Conservation (phyloP, 495 filamentous ascomycete species). For the Penicillium maclennaniae region DNA sequence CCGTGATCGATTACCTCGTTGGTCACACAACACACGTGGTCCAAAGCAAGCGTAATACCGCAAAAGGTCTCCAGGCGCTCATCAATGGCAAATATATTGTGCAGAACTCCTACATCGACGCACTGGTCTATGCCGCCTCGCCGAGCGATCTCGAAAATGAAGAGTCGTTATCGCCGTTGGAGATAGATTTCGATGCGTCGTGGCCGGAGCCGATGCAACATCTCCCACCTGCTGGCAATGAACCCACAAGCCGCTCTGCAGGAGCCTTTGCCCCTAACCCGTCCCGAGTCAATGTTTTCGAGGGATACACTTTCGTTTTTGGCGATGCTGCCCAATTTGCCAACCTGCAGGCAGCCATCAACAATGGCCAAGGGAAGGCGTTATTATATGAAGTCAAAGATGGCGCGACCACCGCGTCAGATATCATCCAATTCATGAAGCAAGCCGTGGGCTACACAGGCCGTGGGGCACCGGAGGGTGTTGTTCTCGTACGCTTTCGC, state of each 20-base stretch:
- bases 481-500: conserved; percentile 74
- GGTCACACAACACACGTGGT: conserved; percentile 81
- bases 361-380: conserved; percentile 78
- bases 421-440: conserved; percentile 75
- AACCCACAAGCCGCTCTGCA: conserved; percentile 59
- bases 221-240: conserved; percentile 71
- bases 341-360: conserved; percentile 67
- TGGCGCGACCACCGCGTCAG: conserved; percentile 66
- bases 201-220: conserved; percentile 75
- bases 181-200: conserved; percentile 73
- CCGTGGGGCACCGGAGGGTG: conserved; percentile 59
- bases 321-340: conserved; percentile 76
- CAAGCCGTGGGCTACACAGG: conserved; percentile 70
- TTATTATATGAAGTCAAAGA: conserved; percentile 58
- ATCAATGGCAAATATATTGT: conserved; percentile 82
- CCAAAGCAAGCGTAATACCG: conserved; percentile 82
- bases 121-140: conserved; percentile 64
- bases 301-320: conserved; percentile 86
- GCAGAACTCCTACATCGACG: conserved; percentile 67
- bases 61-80: conserved; percentile 82
- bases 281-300: conserved; percentile 66
- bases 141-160: conserved; percentile 50
- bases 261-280: conserved; percentile 67
- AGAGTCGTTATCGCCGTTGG: conserved; percentile 60
- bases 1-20: conserved; percentile 63